These are phyloP conservation scores for Vanrija pseudolonga DNA, from an alignment of 1,284 basidiomycete species.

Conservation along the genomic window DNA sequence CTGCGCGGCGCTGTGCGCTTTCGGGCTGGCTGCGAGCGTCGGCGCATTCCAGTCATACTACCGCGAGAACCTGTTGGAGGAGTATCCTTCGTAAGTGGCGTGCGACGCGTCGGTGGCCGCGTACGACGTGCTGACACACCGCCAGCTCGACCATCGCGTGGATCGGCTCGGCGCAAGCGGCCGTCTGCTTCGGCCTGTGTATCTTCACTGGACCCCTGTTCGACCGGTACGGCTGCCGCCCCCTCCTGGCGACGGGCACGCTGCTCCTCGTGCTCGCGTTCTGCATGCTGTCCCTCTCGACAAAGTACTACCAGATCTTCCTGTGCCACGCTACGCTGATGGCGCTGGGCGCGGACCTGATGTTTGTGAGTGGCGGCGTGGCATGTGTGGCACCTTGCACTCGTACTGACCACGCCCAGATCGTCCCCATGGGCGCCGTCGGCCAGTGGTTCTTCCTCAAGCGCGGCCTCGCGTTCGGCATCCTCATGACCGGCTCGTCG, in stretches of 20 bases:
- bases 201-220: slow-evolving; percentile 38
- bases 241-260: slow-evolving; percentile 28
- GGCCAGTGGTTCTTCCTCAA: slow-evolving; percentile 41
- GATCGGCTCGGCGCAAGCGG: slow-evolving; percentile 36
- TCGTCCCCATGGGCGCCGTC: slow-evolving; percentile 37
- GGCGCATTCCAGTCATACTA: slow-evolving; percentile 43
- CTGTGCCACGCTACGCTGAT: slow-evolving; percentile 34
- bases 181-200: slow-evolving; percentile 31
- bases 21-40: slow-evolving; percentile 32
- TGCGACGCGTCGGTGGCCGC: background rate
- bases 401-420: slow-evolving; percentile 12
- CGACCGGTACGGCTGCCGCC: slow-evolving; percentile 35
- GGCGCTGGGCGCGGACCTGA: slow-evolving; percentile 34
- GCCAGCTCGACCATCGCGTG: slow-evolving; percentile 33
- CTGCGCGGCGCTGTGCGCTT: slow-evolving; percentile 36
- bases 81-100: slow-evolving; percentile 25
- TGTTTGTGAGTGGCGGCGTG: slow-evolving; percentile 18
- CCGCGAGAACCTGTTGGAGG: slow-evolving; percentile 21
- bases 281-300: slow-evolving; percentile 28
- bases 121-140: background rate
- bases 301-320: slow-evolving; percentile 35
- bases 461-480: slow-evolving; percentile 34
- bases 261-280: slow-evolving; percentile 26
- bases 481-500: slow-evolving; percentile 30
- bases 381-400: too few relatives aligned